Evolutionary conservation across 768 basidiomycete species (phyloP).

Genomic region (Zangia roseola): DNA sequence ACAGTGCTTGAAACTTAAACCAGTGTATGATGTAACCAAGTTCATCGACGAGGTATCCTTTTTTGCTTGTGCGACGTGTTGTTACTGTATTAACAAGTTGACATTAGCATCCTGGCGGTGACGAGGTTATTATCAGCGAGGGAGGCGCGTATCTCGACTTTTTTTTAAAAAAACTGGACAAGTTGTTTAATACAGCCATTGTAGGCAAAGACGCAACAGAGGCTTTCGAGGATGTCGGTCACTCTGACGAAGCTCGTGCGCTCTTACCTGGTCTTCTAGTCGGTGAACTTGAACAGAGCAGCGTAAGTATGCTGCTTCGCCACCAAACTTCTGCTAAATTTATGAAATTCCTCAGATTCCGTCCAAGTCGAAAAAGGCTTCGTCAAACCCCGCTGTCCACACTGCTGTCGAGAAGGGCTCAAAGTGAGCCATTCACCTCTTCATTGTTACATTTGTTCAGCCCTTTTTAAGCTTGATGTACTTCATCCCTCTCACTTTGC

Average conservation of each 20-base stretch:
- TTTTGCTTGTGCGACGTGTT: background rate
- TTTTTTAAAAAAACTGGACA: background rate
- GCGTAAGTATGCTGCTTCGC: constrained; percentile 42
- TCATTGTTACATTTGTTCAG: background rate
- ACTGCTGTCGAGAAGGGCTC: constrained; percentile 64
- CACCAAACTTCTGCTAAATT: constrained; percentile 2
- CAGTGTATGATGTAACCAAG: constrained; percentile 91
- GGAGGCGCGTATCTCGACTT: constrained; percentile 57
- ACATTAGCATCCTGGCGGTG: constrained; percentile 89
- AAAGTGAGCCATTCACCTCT: constrained; percentile 45
- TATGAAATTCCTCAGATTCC: constrained; percentile 37
- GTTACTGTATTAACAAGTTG: constrained; percentile 5
- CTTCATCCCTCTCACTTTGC: constrained; percentile 73
- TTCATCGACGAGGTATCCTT: constrained; percentile 88
- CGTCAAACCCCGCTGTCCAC: constrained; percentile 40
- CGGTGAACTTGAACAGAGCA: constrained; percentile 76
- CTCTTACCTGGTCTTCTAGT: constrained; percentile 77
- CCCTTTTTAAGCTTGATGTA: constrained; percentile 62
- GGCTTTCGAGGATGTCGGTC: constrained; percentile 98
- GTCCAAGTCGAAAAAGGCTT: constrained; percentile 50
- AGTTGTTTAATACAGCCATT: constrained; percentile 3
- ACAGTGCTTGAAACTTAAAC: constrained; percentile 6
- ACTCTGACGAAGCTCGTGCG: constrained; percentile 95
- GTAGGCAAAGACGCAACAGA: constrained; percentile 94
- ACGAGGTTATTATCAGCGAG: constrained; percentile 95